Conservation (phyloP, 2,329 filamentous ascomycete species). For the Orbilia oligospora region DNA sequence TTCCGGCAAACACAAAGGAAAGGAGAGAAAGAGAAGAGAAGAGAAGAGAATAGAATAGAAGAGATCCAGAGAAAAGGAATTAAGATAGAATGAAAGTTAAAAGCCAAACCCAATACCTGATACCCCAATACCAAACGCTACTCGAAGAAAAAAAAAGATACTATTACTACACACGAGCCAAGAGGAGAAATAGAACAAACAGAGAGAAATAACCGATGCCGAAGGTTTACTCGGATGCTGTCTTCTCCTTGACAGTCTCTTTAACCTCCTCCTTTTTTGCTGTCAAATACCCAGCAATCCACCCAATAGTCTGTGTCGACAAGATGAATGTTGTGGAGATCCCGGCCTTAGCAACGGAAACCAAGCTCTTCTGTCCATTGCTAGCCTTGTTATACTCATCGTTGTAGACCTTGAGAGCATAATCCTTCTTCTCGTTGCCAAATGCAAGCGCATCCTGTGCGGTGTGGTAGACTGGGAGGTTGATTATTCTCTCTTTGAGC, state of each 20-base stretch:
- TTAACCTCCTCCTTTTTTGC: slow-evolving; percentile 74
- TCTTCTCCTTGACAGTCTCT: slow-evolving; percentile 67
- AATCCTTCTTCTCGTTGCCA: slow-evolving; percentile 69
- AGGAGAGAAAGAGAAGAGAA: slow-evolving; percentile 13
- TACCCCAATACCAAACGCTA: slow-evolving; percentile 13
- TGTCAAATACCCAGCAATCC: slow-evolving; percentile 70
- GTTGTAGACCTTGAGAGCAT: slow-evolving; percentile 73
- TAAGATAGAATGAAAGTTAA: background rate
- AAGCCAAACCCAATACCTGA: background rate
- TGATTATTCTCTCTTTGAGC: slow-evolving; percentile 76
- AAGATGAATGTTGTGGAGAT: slow-evolving; percentile 78
- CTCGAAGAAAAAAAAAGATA: slow-evolving; percentile 25
- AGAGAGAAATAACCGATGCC: background rate
- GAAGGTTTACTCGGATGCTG: slow-evolving; percentile 18
- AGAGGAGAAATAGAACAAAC: background rate
- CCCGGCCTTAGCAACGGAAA: slow-evolving; percentile 79
- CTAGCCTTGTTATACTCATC: slow-evolving; percentile 74
- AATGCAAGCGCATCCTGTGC: slow-evolving; percentile 54
- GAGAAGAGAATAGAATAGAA: too few species aligned
- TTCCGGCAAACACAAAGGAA: slow-evolving; percentile 22
- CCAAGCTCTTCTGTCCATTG: slow-evolving; percentile 68
- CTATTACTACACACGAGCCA: background rate
- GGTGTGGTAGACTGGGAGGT: slow-evolving; percentile 68
- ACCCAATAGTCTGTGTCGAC: slow-evolving; percentile 62
- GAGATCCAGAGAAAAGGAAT: slow-evolving; percentile 1